phyloP scores from a whole-genome alignment of 2,329 filamentous ascomycete species.

The Alternaria brassicae region DNA sequence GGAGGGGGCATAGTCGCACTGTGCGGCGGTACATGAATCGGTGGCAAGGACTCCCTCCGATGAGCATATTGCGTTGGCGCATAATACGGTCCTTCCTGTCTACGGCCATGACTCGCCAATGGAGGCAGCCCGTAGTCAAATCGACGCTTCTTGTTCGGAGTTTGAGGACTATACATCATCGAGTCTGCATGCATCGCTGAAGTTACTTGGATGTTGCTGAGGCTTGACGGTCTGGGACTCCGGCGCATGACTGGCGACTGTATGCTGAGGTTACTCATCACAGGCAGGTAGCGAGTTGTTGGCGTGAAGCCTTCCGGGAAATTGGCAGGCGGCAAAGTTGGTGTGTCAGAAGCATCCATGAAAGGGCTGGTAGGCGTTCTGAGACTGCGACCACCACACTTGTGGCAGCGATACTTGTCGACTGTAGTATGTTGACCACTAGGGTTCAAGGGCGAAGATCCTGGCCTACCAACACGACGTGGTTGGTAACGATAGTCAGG shows the following conservation, averaged over 20 bases:
- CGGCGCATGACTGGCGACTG: slow-evolving; percentile 44
- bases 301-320: slow-evolving; percentile 42
- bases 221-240: slow-evolving; percentile 32
- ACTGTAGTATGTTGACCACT: slow-evolving; percentile 45
- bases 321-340: slow-evolving; percentile 50
- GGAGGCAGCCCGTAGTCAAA: slow-evolving; percentile 46
- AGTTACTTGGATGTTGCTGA: slow-evolving; percentile 41
- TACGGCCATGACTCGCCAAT: slow-evolving; percentile 58
- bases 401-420: slow-evolving; percentile 65
- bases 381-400: slow-evolving; percentile 74
- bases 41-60: slow-evolving; percentile 45
- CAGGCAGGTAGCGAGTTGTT: slow-evolving; percentile 44
- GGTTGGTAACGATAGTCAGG: slow-evolving; percentile 96
- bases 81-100: slow-evolving; percentile 61
- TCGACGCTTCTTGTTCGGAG: slow-evolving; percentile 47
- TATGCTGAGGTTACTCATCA: slow-evolving; percentile 53
- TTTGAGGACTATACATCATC: slow-evolving; percentile 41
- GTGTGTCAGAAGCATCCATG: slow-evolving; percentile 53
- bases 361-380: slow-evolving; percentile 67
- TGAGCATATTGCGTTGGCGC: slow-evolving; percentile 20
- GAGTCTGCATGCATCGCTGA: slow-evolving; percentile 32
- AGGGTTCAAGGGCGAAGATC: slow-evolving; percentile 46
- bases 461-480: slow-evolving; percentile 58
- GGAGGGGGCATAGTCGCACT: slow-evolving; percentile 44
- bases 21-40: slow-evolving; percentile 42